Evolutionary conservation across 2,329 filamentous ascomycete species (phyloP).

Genomic region (Pestalotiopsis sp.): DNA sequence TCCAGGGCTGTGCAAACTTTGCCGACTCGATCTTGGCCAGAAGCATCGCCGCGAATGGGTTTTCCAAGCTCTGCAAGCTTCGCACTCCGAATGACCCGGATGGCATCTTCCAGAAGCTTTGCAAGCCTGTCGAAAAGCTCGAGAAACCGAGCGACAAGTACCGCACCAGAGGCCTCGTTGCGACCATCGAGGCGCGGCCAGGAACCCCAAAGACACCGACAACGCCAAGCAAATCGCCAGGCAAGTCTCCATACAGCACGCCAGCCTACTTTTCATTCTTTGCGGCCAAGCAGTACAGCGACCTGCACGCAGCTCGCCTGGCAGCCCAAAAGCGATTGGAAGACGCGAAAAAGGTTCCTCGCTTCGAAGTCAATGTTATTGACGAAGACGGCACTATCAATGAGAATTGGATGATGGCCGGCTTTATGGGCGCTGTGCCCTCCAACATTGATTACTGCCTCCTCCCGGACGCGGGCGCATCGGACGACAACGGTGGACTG

Average conservation of each 20-base stretch:
- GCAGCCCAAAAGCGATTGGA: slow-evolving; percentile 69
- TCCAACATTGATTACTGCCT: slow-evolving; percentile 65
- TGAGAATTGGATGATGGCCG: slow-evolving; percentile 58
- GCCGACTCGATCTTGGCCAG: slow-evolving; percentile 66
- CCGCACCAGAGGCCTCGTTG: slow-evolving; percentile 34
- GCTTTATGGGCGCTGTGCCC: slow-evolving; percentile 62
- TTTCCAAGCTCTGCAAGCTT: slow-evolving; percentile 62
- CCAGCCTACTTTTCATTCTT: neutral
- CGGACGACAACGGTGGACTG: slow-evolving; percentile 59
- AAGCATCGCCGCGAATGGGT: slow-evolving; percentile 62
- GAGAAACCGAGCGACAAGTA: slow-evolving; percentile 55
- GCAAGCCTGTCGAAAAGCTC: slow-evolving; percentile 60
- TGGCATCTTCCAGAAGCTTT: slow-evolving; percentile 70
- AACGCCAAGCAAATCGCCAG: slow-evolving; percentile 30
- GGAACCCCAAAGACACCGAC: slow-evolving; percentile 36
- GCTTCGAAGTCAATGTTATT: slow-evolving; percentile 61
- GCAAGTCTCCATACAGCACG: neutral
- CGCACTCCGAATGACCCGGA: slow-evolving; percentile 71
- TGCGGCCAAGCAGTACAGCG: slow-evolving; percentile 38
- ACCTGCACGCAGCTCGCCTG: slow-evolving; percentile 56
- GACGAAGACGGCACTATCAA: slow-evolving; percentile 53
- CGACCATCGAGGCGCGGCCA: slow-evolving; percentile 20
- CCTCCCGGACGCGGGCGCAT: slow-evolving; percentile 56
- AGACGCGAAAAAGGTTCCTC: slow-evolving; percentile 53
- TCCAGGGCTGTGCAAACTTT: slow-evolving; percentile 42